Conservation (phyloP, 345 rosid genomes). For the Lumnitzera racemosa region DNA sequence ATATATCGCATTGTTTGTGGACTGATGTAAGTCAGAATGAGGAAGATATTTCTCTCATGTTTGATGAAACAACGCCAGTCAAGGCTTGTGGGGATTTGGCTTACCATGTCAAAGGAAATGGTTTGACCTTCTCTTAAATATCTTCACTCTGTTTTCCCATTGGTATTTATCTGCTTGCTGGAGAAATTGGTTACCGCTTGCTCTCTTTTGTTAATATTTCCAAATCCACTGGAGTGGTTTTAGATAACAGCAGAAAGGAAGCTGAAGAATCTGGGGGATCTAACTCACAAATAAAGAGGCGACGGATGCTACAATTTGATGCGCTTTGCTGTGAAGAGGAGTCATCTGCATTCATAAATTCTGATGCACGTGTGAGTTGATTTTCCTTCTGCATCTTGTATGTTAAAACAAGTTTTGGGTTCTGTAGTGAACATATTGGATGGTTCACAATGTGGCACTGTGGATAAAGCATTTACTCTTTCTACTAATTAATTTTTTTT, state of each 20-base stretch:
- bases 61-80: slow-evolving; percentile 73
- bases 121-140: slow-evolving; percentile 16
- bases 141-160: neutral
- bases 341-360: slow-evolving; percentile 59
- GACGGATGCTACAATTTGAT: slow-evolving; percentile 85
- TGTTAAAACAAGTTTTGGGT: neutral
- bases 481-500: too few relatives aligned
- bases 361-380: slow-evolving; percentile 40
- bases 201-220: neutral
- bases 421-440: too few relatives aligned
- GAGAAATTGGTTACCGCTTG: neutral
- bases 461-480: too few relatives aligned
- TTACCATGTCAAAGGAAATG: slow-evolving; percentile 36
- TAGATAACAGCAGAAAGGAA: slow-evolving; percentile 49
- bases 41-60: slow-evolving; percentile 80
- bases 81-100: slow-evolving; percentile 77
- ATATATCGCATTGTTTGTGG: slow-evolving; percentile 24
- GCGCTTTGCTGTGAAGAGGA: slow-evolving; percentile 50
- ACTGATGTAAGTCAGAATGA: slow-evolving; percentile 57
- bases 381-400: slow-evolving; percentile 7
- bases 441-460: neutral
- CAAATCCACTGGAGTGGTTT: neutral
- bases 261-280: slow-evolving; percentile 40
- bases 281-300: slow-evolving; percentile 63
- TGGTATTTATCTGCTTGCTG: neutral